Conservation (phyloP, 345 rosid genomes). For the Salix suchowensis region DNA sequence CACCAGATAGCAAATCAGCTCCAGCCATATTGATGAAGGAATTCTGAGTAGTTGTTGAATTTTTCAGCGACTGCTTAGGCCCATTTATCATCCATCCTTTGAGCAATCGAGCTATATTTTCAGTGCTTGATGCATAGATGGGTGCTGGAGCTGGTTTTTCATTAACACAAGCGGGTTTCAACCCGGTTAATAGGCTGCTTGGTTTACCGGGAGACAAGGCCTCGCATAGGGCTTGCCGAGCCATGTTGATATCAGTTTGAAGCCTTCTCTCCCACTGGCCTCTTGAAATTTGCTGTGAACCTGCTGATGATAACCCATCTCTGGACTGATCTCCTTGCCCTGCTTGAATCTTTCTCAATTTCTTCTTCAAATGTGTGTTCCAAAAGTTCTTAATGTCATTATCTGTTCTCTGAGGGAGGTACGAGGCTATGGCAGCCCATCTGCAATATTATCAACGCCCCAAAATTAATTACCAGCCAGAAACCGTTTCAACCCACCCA, state of each 20-base stretch:
- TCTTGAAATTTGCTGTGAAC: slow-evolving; percentile 36
- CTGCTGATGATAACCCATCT: slow-evolving; percentile 36
- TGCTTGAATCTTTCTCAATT: slow-evolving; percentile 55
- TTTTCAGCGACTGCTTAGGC: slow-evolving; percentile 23
- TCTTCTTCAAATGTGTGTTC: slow-evolving; percentile 89
- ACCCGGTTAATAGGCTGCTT: slow-evolving; percentile 12
- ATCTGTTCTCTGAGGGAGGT: slow-evolving; percentile 93
- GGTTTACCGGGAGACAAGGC: slow-evolving; percentile 68
- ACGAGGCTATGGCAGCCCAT: slow-evolving; percentile 99
- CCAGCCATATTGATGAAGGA: slow-evolving; percentile 16
- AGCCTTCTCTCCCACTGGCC: slow-evolving; percentile 88
- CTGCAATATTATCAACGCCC: slow-evolving; percentile 34
- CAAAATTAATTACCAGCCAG: background rate
- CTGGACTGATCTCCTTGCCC: slow-evolving; percentile 24
- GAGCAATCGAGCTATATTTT: slow-evolving; percentile 64
- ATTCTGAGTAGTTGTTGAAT: slow-evolving; percentile 25
- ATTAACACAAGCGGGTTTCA: slow-evolving; percentile 13
- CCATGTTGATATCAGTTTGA: slow-evolving; percentile 82
- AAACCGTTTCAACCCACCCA: background rate
- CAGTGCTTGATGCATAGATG: slow-evolving; percentile 58
- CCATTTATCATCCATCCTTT: slow-evolving; percentile 54
- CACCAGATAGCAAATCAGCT: slow-evolving; percentile 27
- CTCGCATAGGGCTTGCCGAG: slow-evolving; percentile 68
- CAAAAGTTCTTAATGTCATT: slow-evolving; percentile 92
- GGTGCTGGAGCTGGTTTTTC: slow-evolving; percentile 19